These are phyloP conservation scores for Linum lewisii DNA, from an alignment of 345 rosid species.

Conservation along the genomic window DNA sequence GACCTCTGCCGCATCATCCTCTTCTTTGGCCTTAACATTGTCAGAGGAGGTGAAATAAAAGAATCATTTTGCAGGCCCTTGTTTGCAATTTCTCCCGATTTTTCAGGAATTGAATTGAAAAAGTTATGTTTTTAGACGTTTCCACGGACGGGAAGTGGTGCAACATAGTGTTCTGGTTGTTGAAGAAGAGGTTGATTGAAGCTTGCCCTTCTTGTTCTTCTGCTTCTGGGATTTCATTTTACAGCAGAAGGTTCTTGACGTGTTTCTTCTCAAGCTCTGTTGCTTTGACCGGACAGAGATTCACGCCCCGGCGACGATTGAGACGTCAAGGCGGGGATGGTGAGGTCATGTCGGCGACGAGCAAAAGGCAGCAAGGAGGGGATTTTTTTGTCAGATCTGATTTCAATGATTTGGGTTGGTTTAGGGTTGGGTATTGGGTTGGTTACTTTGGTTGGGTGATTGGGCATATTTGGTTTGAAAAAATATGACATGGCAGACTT, in stretches of 20 bases:
- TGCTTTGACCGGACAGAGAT: conserved; percentile 78
- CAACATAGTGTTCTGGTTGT: conserved; percentile 75
- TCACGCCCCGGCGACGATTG: too few species aligned
- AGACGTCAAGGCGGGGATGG: too few species aligned
- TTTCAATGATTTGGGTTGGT: too few species aligned
- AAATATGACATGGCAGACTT: too few species aligned
- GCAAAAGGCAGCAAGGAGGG: too few species aligned
- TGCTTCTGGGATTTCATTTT: conserved; percentile 61
- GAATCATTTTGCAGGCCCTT: not conserved
- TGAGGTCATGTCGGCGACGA: too few species aligned
- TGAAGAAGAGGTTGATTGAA: conserved; percentile 72
- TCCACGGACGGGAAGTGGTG: conserved; percentile 99
- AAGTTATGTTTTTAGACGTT: conserved; percentile 64
- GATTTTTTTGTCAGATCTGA: too few species aligned
- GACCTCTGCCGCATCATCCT: conserved; percentile 90
- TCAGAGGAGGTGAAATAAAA: conserved; percentile 60
- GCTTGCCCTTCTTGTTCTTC: conserved; percentile 73
- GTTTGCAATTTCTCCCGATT: not conserved
- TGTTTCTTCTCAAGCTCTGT: conserved; percentile 66
- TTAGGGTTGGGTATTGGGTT: too few species aligned
- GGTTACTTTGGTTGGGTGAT: too few species aligned
- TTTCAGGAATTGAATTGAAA: too few species aligned
- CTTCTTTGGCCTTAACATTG: conserved; percentile 82
- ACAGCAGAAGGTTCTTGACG: conserved; percentile 52
- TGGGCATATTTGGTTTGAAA: too few species aligned